phyloP scores from a whole-genome alignment of 1,284 basidiomycete genomes.

The Meripilus lineatus region DNA sequence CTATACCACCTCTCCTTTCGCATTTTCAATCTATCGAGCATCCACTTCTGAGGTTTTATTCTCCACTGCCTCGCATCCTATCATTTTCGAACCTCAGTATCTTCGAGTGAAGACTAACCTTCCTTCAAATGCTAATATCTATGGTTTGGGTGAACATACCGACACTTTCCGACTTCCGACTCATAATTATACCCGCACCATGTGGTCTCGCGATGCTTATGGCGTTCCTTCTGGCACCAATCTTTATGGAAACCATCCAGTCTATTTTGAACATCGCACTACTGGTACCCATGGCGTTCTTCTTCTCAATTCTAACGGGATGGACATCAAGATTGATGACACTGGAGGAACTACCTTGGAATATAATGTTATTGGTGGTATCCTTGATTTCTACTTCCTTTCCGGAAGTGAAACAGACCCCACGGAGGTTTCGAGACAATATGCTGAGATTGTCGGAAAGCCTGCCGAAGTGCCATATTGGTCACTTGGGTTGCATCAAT shows the following conservation, averaged over 20 bases:
- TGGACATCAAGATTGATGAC: conserved; percentile 66
- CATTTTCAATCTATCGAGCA: conserved; percentile 61
- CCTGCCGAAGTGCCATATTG: conserved; percentile 70
- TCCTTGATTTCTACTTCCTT: conserved; percentile 74
- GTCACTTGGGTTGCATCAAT: conserved; percentile 68
- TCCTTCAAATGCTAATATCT: conserved; percentile 61
- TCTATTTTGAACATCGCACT: conserved; percentile 63
- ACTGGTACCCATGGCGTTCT: conserved; percentile 67
- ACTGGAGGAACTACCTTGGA: conserved; percentile 45
- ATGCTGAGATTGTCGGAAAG: conserved; percentile 54
- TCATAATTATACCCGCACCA: conserved; percentile 56
- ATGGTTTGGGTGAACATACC: conserved; percentile 75
- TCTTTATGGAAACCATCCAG: conserved; percentile 65
- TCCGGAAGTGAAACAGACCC: conserved; percentile 62
- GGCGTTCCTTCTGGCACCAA: conserved; percentile 51
- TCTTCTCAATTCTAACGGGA: conserved; percentile 65
- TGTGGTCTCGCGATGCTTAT: conserved; percentile 66
- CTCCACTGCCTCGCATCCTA: conserved; percentile 54
- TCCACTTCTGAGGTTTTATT: conserved; percentile 60
- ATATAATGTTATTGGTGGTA: conserved; percentile 68
- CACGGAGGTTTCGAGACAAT: conserved; percentile 56
- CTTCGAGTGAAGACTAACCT: conserved; percentile 61
- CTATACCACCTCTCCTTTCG: conserved; percentile 63
- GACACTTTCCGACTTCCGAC: conserved; percentile 60
- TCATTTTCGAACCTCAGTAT: conserved; percentile 79